These are phyloP conservation scores for Priceomyces carsonii DNA, from an alignment of 805 yeast genomes.

Conservation along the genomic window DNA sequence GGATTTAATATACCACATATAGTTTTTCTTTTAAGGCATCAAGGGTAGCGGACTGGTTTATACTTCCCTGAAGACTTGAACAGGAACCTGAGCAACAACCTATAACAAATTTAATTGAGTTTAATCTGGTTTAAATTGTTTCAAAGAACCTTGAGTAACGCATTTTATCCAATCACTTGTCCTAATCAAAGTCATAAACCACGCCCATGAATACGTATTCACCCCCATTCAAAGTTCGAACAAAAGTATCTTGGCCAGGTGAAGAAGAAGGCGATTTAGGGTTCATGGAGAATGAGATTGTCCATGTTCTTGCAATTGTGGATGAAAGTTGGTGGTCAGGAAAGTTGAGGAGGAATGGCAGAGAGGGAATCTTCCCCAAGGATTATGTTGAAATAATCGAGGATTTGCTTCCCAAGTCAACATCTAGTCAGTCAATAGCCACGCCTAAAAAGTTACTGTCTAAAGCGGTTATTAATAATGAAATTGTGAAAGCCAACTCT, in stretches of 20 bases:
- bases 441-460: conserved; percentile 13
- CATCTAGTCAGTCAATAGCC: conserved; percentile 17
- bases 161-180: too few species aligned
- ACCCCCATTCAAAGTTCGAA: conserved; percentile 73
- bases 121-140: too few species aligned
- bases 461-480: conserved; percentile 15
- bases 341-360: conserved; percentile 70
- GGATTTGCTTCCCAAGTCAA: conserved; percentile 17
- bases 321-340: conserved; percentile 97
- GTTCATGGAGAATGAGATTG: conserved; percentile 88
- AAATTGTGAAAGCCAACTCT: too few species aligned
- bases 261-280: conserved; percentile 88
- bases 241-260: conserved; percentile 93
- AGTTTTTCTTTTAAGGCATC: too few species aligned
- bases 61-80: too few species aligned
- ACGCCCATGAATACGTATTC: conserved; percentile 37
- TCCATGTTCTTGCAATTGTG: conserved; percentile 76
- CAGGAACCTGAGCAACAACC: too few species aligned
- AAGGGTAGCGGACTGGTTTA: too few species aligned
- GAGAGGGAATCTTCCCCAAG: conserved; percentile 83
- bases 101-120: too few species aligned
- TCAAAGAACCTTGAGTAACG: too few species aligned
- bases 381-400: conserved; percentile 73
- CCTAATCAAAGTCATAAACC: too few species aligned
- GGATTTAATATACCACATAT: too few species aligned